phyloP scores from a whole-genome alignment of 2,329 filamentous ascomycete genomes.

The Polychaeton citri region DNA sequence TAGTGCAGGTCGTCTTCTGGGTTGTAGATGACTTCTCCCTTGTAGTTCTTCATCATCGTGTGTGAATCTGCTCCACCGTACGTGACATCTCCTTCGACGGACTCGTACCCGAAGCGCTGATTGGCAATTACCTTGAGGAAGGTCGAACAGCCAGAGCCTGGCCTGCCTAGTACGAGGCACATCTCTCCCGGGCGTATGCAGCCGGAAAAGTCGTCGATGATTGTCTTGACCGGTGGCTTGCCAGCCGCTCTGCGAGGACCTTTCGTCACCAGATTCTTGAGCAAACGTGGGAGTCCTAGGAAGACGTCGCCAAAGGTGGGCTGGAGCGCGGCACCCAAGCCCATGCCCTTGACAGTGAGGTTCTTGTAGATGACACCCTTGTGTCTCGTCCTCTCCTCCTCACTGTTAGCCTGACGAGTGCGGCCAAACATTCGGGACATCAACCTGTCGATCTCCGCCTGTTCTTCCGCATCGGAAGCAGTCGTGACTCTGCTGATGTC shows the following conservation, averaged over 20 bases:
- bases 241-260: slow-evolving; percentile 24
- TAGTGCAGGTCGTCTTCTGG: slow-evolving; percentile 79
- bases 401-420: slow-evolving; percentile 49
- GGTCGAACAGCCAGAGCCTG: slow-evolving; percentile 47
- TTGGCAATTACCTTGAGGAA: slow-evolving; percentile 43
- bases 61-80: slow-evolving; percentile 63
- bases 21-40: slow-evolving; percentile 76
- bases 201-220: slow-evolving; percentile 56
- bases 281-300: slow-evolving; percentile 40
- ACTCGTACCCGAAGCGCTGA: slow-evolving; percentile 46
- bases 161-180: slow-evolving; percentile 68
- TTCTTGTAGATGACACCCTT: slow-evolving; percentile 54
- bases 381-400: slow-evolving; percentile 57
- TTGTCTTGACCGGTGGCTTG: slow-evolving; percentile 47
- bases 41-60: slow-evolving; percentile 57
- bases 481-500: slow-evolving; percentile 10
- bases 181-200: slow-evolving; percentile 69
- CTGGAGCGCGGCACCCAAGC: slow-evolving; percentile 49
- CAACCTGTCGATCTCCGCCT: slow-evolving; percentile 45
- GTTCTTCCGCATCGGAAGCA: slow-evolving; percentile 22
- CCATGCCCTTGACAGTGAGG: slow-evolving; percentile 49
- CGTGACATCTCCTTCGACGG: slow-evolving; percentile 54
- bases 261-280: slow-evolving; percentile 38
- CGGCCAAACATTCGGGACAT: slow-evolving; percentile 61
- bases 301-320: slow-evolving; percentile 49